A percentile compares a stretch with the other conserved stretches of the same genome.
phyloP scores from a whole-genome alignment of 495 filamentous ascomycete genomes.

The Tuber borchii region DNA sequence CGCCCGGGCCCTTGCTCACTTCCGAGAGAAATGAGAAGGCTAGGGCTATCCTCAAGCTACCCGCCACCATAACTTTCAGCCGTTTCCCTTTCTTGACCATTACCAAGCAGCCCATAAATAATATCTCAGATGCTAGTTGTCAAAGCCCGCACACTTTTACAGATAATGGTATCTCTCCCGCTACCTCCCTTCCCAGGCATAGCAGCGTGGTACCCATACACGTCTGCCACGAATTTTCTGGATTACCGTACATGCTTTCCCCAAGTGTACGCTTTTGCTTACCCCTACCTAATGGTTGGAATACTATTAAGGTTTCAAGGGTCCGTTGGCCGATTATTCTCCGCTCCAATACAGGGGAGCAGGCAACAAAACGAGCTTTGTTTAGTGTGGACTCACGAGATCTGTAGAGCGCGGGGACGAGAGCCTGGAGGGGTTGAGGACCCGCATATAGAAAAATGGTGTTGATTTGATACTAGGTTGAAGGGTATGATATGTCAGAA shows the following conservation, averaged over 20 bases:
- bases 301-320: conserved; percentile 57
- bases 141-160: not conserved
- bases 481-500: too few species aligned
- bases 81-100: not conserved
- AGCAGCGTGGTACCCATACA: not conserved
- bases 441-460: conserved; percentile 51
- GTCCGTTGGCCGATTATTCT: conserved; percentile 50
- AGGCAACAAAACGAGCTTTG: conserved; percentile 6
- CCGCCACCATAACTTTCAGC: not conserved
- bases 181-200: not conserved
- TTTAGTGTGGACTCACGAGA: conserved; percentile 53
- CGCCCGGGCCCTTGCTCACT: not conserved
- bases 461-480: not conserved
- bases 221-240: not conserved
- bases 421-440: conserved; percentile 49
- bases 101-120: not conserved
- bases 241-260: conserved; percentile 47
- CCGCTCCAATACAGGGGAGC: conserved; percentile 39
- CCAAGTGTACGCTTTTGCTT: conserved; percentile 54
- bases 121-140: not conserved
- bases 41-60: not conserved
- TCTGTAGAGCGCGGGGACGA: conserved; percentile 43
- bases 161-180: not conserved
- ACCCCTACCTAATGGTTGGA: conserved; percentile 58
- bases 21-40: not conserved